Evolutionary conservation across 768 basidiomycete genomes (phyloP).

Genomic region (Mycena amicta): DNA sequence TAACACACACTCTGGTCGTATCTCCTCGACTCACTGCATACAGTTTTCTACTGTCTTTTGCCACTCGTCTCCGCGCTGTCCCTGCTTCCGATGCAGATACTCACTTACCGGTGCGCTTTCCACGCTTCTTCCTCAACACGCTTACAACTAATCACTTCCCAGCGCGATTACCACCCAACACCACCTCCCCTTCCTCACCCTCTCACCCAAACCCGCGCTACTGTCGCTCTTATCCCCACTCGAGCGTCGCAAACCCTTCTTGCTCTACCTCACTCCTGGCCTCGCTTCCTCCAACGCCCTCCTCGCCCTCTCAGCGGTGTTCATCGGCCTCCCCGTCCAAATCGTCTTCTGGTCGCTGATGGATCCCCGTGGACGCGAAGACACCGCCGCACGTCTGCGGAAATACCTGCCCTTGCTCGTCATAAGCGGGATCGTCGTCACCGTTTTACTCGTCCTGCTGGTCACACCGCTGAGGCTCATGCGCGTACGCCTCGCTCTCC

Average conservation of each 20-base stretch:
- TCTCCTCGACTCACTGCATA: neutral
- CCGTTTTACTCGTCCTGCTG: neutral
- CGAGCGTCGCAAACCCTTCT: neutral
- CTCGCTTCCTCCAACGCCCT: neutral
- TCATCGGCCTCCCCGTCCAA: neutral
- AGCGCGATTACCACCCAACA: neutral
- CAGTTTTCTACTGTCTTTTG: neutral
- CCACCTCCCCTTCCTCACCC: neutral
- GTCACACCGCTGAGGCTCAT: neutral
- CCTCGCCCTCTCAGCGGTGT: neutral
- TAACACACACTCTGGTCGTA: neutral
- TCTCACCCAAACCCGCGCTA: neutral
- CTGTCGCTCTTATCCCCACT: neutral
- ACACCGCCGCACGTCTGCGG: neutral
- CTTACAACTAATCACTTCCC: neutral
- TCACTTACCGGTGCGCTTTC: neutral
- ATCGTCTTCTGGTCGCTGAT: neutral
- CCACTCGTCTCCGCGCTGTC: neutral
- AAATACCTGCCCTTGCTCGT: neutral
- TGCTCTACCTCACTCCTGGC: conserved; percentile 2
- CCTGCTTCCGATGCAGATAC: neutral
- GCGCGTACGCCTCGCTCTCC: neutral
- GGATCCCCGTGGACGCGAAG: neutral
- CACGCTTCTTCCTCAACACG: neutral
- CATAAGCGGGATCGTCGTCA: neutral